Conservation (phyloP, 2,329 filamentous ascomycete genomes). For the Cytospora paraplurivora region DNA sequence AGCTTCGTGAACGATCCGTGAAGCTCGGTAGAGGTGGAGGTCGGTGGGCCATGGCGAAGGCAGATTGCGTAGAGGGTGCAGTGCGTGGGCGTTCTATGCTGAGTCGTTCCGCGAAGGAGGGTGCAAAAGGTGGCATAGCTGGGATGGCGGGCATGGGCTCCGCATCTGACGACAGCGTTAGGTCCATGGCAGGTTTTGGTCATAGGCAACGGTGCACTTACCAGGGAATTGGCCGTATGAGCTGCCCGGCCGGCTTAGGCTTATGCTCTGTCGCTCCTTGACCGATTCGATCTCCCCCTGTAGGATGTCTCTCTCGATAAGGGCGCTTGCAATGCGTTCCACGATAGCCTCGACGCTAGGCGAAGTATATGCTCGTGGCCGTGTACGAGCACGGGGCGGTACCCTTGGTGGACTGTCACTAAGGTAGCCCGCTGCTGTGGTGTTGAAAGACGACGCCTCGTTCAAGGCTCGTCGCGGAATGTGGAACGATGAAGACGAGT, state of each 20-base stretch:
- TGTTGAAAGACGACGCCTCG: slow-evolving; percentile 36
- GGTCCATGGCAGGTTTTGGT: background rate
- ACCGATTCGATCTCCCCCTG: slow-evolving; percentile 62
- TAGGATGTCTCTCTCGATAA: slow-evolving; percentile 60
- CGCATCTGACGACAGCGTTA: slow-evolving; percentile 39
- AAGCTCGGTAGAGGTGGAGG: slow-evolving; percentile 25
- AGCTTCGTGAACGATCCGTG: slow-evolving; percentile 17
- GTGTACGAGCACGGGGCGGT: slow-evolving; percentile 48
- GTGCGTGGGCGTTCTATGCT: slow-evolving; percentile 48
- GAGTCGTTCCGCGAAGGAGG: slow-evolving; percentile 59
- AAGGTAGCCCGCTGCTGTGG: slow-evolving; percentile 34
- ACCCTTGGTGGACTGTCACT: slow-evolving; percentile 43
- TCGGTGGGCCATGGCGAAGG: slow-evolving; percentile 21
- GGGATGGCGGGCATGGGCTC: slow-evolving; percentile 59
- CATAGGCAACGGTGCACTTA: background rate
- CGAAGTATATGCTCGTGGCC: slow-evolving; percentile 45
- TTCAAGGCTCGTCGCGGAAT: slow-evolving; percentile 51
- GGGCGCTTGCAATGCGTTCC: slow-evolving; percentile 57
- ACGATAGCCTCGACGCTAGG: slow-evolving; percentile 54
- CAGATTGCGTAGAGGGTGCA: slow-evolving; percentile 34
- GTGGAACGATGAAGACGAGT: slow-evolving; percentile 59
- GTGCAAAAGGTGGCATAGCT: slow-evolving; percentile 57
- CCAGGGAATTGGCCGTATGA: slow-evolving; percentile 41
- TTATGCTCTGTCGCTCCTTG: slow-evolving; percentile 62
- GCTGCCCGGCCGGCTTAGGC: slow-evolving; percentile 54